Evolutionary conservation across 352 stramenopile species (phyloP), one percentile per base, ranked within the genome.

Genomic region (Pythium inflatum): DNA sequence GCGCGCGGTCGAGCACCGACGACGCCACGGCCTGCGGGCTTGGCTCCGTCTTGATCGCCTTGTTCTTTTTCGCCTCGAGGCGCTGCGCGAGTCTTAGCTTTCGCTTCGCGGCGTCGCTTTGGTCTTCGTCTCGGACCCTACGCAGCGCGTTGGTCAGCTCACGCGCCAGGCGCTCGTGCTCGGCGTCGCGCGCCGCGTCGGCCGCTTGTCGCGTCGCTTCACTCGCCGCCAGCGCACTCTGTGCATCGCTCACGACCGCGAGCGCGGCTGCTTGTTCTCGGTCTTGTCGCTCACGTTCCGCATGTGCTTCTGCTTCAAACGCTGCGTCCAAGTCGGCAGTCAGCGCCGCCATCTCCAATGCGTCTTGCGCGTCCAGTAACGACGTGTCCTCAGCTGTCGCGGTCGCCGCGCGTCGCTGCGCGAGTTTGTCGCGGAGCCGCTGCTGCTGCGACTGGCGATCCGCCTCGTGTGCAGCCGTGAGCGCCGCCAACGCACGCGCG

Each of bases 371-470:
- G 2, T 77, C 66, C 4, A 68, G 30, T 11, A 62, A 3, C 24
- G 24, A 18, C 14, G 27, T 7, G 53, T 30, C 22, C 30, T 50
- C 18, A 31, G n/a, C 18, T 13, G 11, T 24, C 3, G 31, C 14
- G 14, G n/a, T 40, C 14, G 40, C 34, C 24, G 31, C 49, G 30
- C 50, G 65, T 28, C 68, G 55, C 27, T 77, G 75, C 1, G 80
- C 77, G 51, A 92, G 53, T 20, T 82, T 83, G 11, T 91, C 75
- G 14, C 75, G 71, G 12, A 92, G 61, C 20, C 74, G 72, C 2
- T 71, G 63, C 43, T 87, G 80, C 14, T 87, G 80, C 34, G 71
- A 76, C 28, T 46, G 88, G 65, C 40, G 75, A 71, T 50, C 73
- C 28, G 28, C 53, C 8, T 61, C 59, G 36, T 87, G 46, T 2